A percentile compares a stretch with the other conserved stretches of the same genome.
These are phyloP conservation scores for Dillenia turbinata DNA, from an alignment of 164 flowering plant species.

Conservation along the genomic window DNA sequence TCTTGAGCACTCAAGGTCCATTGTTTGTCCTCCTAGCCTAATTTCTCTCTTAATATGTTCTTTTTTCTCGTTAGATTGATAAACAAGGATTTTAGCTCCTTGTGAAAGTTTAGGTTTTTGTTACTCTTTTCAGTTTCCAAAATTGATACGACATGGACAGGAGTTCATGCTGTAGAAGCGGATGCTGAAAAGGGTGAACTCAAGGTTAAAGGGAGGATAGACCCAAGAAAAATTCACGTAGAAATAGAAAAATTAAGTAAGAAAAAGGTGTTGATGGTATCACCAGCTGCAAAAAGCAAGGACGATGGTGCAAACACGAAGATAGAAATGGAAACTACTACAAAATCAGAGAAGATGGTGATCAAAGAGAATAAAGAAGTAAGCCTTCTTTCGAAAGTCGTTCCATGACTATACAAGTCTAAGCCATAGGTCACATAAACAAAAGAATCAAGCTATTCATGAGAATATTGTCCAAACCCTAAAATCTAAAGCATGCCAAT, in stretches of 20 bases:
- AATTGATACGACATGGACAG: constrained; percentile 17
- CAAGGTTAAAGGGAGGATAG: constrained; percentile 48
- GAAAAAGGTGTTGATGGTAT: constrained; percentile 42
- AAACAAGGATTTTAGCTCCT: too few relatives aligned
- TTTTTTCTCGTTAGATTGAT: neutral
- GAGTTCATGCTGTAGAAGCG: constrained; percentile 51
- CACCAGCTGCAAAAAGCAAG: constrained; percentile 15
- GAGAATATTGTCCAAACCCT: too few relatives aligned
- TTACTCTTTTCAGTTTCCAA: neutral
- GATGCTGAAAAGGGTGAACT: constrained; percentile 43
- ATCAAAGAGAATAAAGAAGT: constrained; percentile 29
- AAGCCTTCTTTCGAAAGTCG: neutral
- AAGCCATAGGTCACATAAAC: neutral
- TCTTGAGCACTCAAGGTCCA: constrained; percentile 51
- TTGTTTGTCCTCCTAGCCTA: neutral
- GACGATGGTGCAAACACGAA: constrained; percentile 6
- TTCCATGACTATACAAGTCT: neutral
- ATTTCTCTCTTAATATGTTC: neutral
- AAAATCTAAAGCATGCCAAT: too few relatives aligned
- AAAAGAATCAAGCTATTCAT: too few relatives aligned
- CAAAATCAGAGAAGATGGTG: constrained; percentile 7
- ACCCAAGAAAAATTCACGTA: constrained; percentile 38
- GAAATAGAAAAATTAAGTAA: constrained; percentile 36
- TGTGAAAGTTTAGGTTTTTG: neutral
- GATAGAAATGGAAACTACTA: neutral